phyloP scores from a whole-genome alignment of 768 basidiomycete species.

The Boletus edulis region DNA sequence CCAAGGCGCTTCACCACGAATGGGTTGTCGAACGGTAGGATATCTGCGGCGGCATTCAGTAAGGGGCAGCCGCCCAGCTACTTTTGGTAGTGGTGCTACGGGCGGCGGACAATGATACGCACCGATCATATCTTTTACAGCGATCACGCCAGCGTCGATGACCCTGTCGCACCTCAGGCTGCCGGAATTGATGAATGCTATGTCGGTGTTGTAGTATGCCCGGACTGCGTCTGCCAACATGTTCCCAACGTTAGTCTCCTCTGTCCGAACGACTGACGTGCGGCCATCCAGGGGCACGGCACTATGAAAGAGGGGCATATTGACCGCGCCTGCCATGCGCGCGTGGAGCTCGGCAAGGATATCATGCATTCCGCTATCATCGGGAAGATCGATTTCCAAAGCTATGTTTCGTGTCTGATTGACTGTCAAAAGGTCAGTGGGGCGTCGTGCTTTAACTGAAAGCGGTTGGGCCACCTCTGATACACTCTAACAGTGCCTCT shows the following conservation, averaged over 20 bases:
- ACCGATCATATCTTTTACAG: conserved; percentile 16
- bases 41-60: background rate
- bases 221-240: conserved; percentile 17
- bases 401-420: conserved; percentile 7
- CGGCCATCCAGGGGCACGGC: conserved; percentile 5
- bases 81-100: background rate
- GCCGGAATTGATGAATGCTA: conserved; percentile 4
- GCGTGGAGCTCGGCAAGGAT: background rate
- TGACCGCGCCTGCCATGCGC: background rate
- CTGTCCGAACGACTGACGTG: background rate
- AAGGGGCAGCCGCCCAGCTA: no score
- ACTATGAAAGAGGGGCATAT: conserved; percentile 1
- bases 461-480: conserved; percentile 3
- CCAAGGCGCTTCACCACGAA: conserved; percentile 4
- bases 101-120: background rate
- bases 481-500: background rate
- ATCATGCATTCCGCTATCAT: conserved; percentile 1
- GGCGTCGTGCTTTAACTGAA: background rate
- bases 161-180: conserved; percentile 5
- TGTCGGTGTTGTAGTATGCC: conserved; percentile 18
- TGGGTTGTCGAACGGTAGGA: conserved; percentile 3
- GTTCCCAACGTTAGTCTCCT: conserved; percentile 1
- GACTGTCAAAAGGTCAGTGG: background rate
- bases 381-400: background rate
- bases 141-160: conserved; percentile 2